These are phyloP conservation scores for Pichia paraexigua DNA, from an alignment of 805 yeast species.

Conservation along the genomic window DNA sequence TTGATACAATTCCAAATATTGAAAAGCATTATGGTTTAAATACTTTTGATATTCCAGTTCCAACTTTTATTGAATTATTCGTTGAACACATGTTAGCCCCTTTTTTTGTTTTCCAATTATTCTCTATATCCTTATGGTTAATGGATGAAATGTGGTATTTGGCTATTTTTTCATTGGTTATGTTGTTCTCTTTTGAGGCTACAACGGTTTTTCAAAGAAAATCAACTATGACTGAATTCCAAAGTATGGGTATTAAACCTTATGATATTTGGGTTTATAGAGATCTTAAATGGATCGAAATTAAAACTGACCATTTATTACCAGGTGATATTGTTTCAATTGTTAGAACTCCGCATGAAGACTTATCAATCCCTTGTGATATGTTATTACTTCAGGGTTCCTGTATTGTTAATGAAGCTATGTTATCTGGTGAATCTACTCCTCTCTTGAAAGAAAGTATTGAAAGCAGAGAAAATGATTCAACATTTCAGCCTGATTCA, in stretches of 20 bases:
- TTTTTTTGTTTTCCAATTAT: slow-evolving; percentile 91
- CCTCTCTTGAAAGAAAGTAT: slow-evolving; percentile 92
- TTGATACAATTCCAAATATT: slow-evolving; percentile 28
- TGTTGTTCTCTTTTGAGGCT: slow-evolving; percentile 88
- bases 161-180: slow-evolving; percentile 82
- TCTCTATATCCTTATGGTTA: slow-evolving; percentile 92
- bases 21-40: slow-evolving; percentile 71
- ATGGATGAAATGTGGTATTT: slow-evolving; percentile 97
- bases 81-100: slow-evolving; percentile 98
- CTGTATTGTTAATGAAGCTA: slow-evolving; percentile 95
- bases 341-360: slow-evolving; percentile 76
- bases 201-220: slow-evolving; percentile 95
- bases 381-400: slow-evolving; percentile 78
- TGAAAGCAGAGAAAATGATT: slow-evolving; percentile 69
- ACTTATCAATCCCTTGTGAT: slow-evolving; percentile 91
- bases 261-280: slow-evolving; percentile 70
- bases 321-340: slow-evolving; percentile 91
- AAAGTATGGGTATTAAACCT: slow-evolving; percentile 95
- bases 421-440: slow-evolving; percentile 98
- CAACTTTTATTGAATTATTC: slow-evolving; percentile 83
- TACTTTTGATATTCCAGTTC: slow-evolving; percentile 90
- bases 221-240: slow-evolving; percentile 88
- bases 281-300: slow-evolving; percentile 56
- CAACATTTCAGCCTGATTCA: slow-evolving; percentile 64
- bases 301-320: slow-evolving; percentile 66